Percentiles rank a stretch among this genome's conserved stretches.
Evolutionary conservation across 805 yeast species (phyloP).

Genomic region (Blastobotrys americana): DNA sequence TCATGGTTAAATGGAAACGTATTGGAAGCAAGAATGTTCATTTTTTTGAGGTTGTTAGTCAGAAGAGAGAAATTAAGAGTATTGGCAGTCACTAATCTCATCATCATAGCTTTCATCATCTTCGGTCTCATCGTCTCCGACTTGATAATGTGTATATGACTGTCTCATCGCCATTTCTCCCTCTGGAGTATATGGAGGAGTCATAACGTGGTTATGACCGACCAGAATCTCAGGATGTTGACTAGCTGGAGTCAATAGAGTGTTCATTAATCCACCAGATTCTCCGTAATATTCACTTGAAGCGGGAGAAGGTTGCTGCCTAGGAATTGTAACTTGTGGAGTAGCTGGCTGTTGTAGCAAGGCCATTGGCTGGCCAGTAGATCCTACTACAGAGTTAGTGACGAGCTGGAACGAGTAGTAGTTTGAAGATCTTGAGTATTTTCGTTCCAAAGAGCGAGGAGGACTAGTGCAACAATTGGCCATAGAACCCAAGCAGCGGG

Average conservation of each 20-base stretch:
- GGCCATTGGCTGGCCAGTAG: background rate
- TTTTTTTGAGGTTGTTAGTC: no score
- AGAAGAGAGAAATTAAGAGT: no score
- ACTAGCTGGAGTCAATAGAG: background rate
- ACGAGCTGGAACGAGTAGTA: background rate
- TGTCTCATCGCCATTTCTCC: background rate
- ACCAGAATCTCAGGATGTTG: background rate
- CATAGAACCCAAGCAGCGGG: conserved; percentile 16
- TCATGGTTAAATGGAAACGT: no score
- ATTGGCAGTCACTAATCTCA: background rate
- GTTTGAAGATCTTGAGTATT: conserved; percentile 12
- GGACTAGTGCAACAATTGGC: conserved; percentile 12
- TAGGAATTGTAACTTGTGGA: background rate
- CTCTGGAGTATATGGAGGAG: background rate
- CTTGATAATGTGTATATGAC: background rate
- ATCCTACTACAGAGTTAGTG: background rate
- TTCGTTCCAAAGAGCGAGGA: conserved; percentile 13
- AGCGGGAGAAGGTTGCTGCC: background rate
- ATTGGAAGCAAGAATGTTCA: no score
- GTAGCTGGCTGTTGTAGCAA: background rate
- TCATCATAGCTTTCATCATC: background rate
- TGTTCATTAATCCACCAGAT: background rate
- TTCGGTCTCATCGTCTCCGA: conserved; percentile 1
- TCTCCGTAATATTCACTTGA: background rate
- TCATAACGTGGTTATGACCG: background rate